Percentiles rank a stretch among this genome's conserved stretches.
phyloP scores from a whole-genome alignment of 1,284 basidiomycete species.

The Puccinia polysora region DNA sequence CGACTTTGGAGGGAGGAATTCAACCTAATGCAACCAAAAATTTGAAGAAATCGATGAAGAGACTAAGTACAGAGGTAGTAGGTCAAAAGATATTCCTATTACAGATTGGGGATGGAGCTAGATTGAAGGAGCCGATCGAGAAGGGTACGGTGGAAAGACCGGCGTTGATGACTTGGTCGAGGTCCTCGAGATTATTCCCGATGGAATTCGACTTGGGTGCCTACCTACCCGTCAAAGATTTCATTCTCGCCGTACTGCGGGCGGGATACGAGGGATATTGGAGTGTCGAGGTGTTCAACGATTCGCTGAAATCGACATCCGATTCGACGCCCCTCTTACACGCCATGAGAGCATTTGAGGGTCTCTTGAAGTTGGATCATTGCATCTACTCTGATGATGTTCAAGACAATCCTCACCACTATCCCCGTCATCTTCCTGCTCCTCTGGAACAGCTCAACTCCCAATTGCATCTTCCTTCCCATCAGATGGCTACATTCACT shows the following conservation, averaged over 20 bases:
- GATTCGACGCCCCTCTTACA: constrained; percentile 49
- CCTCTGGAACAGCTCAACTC: too few species aligned
- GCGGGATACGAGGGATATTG: constrained; percentile 53
- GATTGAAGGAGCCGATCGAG: constrained; percentile 46
- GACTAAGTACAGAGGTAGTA: constrained; percentile 38
- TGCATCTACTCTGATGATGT: too few species aligned
- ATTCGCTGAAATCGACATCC: constrained; percentile 47
- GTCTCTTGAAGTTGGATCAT: constrained; percentile 39
- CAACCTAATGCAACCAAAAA: constrained; percentile 6
- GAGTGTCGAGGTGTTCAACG: constrained; percentile 54
- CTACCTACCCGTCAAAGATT: constrained; percentile 52
- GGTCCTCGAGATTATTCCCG: constrained; percentile 53
- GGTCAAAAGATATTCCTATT: constrained; percentile 52
- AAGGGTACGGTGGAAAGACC: constrained; percentile 50
- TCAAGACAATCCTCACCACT: too few species aligned
- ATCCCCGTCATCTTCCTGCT: too few species aligned
- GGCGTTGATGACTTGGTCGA: constrained; percentile 53
- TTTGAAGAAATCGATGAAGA: constrained; percentile 44
- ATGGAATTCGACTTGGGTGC: constrained; percentile 52
- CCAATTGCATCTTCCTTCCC: too few species aligned
- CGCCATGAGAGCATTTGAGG: constrained; percentile 48
- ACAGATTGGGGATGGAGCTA: constrained; percentile 53
- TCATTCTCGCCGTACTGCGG: constrained; percentile 50
- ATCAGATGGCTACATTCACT: too few species aligned
- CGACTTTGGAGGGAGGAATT: constrained; percentile 25